phyloP scores from a whole-genome alignment of 257 asterid genomes.

The Oldenlandia corymbosa region DNA sequence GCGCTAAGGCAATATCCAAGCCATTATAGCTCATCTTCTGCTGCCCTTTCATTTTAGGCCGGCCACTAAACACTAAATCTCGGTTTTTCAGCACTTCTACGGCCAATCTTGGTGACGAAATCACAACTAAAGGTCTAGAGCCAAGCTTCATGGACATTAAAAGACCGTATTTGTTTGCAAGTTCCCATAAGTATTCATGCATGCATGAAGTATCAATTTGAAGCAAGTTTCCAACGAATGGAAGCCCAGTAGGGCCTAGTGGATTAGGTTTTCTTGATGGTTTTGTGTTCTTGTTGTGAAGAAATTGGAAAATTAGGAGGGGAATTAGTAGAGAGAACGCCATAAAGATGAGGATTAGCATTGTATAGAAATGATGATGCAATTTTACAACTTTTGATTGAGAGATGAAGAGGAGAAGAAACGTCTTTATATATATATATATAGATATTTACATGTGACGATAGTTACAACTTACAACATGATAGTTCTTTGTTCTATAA shows the following conservation, averaged over 20 bases:
- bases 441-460: too few relatives aligned
- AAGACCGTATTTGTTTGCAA: not conserved
- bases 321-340: not conserved
- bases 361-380: too few relatives aligned
- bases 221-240: conserved; percentile 2
- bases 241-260: not conserved
- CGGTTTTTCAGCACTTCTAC: conserved; percentile 8
- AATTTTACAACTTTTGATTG: too few relatives aligned
- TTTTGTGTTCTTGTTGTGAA: too few relatives aligned
- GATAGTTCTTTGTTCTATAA: too few relatives aligned
- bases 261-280: not conserved
- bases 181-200: not conserved
- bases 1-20: not conserved
- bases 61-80: not conserved
- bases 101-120: not conserved
- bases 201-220: not conserved
- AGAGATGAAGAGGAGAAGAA: too few relatives aligned
- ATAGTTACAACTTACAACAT: too few relatives aligned
- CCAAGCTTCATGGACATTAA: not conserved
- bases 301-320: not conserved
- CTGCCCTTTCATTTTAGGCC: not conserved
- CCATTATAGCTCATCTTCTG: conserved; percentile 1
- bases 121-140: not conserved
- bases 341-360: too few relatives aligned
- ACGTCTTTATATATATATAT: too few relatives aligned